Percentiles rank a stretch among this genome's conserved stretches.
Conservation (phyloP, 257 asterid species). For the Solanum boliviense region DNA sequence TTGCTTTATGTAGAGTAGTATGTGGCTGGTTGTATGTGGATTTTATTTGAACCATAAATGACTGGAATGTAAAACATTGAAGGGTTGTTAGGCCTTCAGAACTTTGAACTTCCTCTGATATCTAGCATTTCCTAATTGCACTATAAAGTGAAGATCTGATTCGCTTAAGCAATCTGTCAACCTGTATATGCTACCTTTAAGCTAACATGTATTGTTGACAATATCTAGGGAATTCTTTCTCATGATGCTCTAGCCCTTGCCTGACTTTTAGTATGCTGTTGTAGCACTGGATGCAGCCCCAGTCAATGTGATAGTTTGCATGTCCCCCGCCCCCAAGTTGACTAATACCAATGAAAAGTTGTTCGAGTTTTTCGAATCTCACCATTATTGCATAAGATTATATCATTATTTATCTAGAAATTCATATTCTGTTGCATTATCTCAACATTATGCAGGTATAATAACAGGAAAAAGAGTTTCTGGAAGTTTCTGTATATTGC, state of each 20-base stretch:
- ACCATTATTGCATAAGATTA: background rate
- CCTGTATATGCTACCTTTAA: background rate
- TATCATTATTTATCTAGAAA: background rate
- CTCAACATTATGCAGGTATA: constrained; percentile 46
- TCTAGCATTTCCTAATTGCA: background rate
- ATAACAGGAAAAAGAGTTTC: constrained; percentile 70
- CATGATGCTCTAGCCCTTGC: background rate
- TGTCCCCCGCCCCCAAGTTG: background rate
- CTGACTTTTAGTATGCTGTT: background rate
- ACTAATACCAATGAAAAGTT: background rate
- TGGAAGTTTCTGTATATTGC: constrained; percentile 67
- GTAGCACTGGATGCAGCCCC: background rate
- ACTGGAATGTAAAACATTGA: background rate
- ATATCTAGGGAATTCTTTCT: background rate
- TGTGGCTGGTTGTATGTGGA: background rate
- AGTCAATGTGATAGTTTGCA: background rate
- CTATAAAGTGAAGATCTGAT: background rate
- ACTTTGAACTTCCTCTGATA: background rate
- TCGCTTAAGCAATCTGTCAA: background rate
- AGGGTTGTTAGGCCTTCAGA: background rate
- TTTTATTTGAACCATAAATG: background rate
- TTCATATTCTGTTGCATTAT: background rate
- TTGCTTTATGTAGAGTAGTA: background rate
- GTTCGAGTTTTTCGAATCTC: background rate
- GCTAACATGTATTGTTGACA: background rate